Conservation (phyloP, 495 filamentous ascomycete genomes). For the Trichodelitschia bisporula region DNA sequence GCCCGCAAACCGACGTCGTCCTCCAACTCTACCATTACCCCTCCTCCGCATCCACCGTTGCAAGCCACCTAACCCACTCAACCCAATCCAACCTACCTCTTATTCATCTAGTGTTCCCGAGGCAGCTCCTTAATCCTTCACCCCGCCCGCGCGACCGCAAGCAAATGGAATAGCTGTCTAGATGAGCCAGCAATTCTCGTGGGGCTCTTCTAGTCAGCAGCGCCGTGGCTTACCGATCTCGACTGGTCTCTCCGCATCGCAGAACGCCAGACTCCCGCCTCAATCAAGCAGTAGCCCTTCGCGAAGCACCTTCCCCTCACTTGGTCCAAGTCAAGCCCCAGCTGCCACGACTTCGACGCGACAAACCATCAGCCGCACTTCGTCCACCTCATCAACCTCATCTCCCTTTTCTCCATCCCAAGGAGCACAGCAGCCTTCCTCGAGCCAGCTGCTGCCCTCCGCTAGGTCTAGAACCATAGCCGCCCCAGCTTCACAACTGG, state of each 20-base stretch:
- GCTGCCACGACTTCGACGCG: constrained; percentile 24
- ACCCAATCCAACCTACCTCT: no score
- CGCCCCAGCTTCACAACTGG: constrained; percentile 32
- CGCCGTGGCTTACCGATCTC: constrained; percentile 37
- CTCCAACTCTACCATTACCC: no score
- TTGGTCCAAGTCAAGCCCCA: constrained; percentile 29
- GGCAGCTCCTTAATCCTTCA: not conserved
- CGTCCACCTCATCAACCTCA: constrained; percentile 24
- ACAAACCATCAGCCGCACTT: constrained; percentile 24
- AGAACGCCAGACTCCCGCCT: no score
- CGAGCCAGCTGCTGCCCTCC: constrained; percentile 29
- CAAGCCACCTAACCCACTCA: no score
- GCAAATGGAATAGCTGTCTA: constrained; percentile 30
- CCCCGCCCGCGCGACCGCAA: constrained; percentile 23
- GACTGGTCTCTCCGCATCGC: constrained; percentile 25
- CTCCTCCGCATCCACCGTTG: no score
- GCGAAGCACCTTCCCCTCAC: no score
- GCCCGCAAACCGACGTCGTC: no score
- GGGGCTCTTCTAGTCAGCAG: constrained; percentile 33
- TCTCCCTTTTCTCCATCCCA: constrained; percentile 29
- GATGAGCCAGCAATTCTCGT: constrained; percentile 31
- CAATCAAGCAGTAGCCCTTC: no score
- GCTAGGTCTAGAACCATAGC: constrained; percentile 35
- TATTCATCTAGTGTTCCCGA: no score
- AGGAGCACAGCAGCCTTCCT: constrained; percentile 30